Conservation (phyloP, 2,329 filamentous ascomycete genomes). For the Pseudopyrenochaeta lycopersici region DNA sequence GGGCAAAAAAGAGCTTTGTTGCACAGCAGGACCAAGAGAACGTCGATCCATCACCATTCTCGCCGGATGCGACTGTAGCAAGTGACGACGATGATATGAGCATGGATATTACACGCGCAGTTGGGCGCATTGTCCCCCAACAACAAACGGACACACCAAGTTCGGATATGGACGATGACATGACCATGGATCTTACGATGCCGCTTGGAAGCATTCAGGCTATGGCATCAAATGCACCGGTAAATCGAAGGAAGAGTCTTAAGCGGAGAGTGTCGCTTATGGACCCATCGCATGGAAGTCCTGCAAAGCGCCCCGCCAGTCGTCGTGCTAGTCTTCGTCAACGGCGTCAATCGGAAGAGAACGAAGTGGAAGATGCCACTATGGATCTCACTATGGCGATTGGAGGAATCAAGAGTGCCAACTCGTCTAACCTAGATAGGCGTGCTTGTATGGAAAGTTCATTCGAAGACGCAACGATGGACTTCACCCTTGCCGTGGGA, state of each 20-base stretch:
- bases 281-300: constrained; percentile 47
- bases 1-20: constrained; percentile 67
- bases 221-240: constrained; percentile 31
- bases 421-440: constrained; percentile 15
- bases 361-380: constrained; percentile 50
- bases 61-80: constrained; percentile 54
- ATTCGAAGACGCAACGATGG: constrained; percentile 50
- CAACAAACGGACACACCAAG: constrained; percentile 38
- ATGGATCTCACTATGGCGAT: constrained; percentile 53
- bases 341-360: constrained; percentile 46
- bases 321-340: constrained; percentile 51
- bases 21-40: constrained; percentile 59
- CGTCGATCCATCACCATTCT: constrained; percentile 54
- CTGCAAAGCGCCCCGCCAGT: constrained; percentile 43
- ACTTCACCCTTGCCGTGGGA: constrained; percentile 51
- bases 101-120: constrained; percentile 89
- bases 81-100: constrained; percentile 75
- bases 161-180: constrained; percentile 56
- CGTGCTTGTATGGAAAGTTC: constrained; percentile 37
- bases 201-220: constrained; percentile 61
- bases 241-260: constrained; percentile 48
- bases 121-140: constrained; percentile 78
- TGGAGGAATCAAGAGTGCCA: constrained; percentile 43
- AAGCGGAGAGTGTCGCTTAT: constrained; percentile 56
- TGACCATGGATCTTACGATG: constrained; percentile 66